Evolutionary conservation across 2,329 filamentous ascomycete genomes (phyloP), one percentile per base, ranked within the genome.

Genomic region (Malbranchea cinnamomea): DNA sequence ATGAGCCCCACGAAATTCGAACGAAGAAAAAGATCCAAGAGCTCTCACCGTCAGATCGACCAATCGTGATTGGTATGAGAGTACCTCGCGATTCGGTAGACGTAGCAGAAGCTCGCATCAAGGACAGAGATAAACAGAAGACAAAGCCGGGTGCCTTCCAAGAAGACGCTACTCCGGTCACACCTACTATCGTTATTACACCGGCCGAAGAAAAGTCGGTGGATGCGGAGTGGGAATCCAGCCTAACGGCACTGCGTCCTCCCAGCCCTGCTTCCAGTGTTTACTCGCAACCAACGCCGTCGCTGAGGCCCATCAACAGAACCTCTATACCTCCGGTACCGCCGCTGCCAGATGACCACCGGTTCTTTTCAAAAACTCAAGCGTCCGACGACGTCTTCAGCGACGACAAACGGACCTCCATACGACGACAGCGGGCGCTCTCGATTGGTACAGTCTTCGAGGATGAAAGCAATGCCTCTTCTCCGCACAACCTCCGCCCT

Each of bases 141-240:
- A 16, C 29, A 39, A 9, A 47, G 54, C 19, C 45, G 46, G 35
- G 38, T 44, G 16, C 39, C 42, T 5, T 4, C 31, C 28, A 34
- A 35, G 29, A 31, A 46, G 42, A 46, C 31, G 40, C 41, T 8
- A 57, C 56, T 2, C 57, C 59, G 1, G 45, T 50, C 11, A 62
- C 59, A 1, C 60, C 60, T 3, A 53, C 54, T 1, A 63, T 63
- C 24, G 41, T 63, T 10, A 46, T 64, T 10, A 64, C 60, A 0
- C 57, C 60, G 4, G 59, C 60, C 6, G 46, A 47, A 22, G 54
- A 59, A n/a, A n/a, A n/a, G n/a, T n/a, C n/a, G n/a, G n/a, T n/a
- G 14, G 47, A 53, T 23, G 44, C 45, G 4, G 48, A 47, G 2
- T 59, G 57, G 57, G 41, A 45, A 12, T 40, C 37, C 7, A 30